Percentiles rank a stretch among this genome's conserved stretches.
These are phyloP conservation scores for Oryza rufipogon DNA, from an alignment of 176 grass and related monocot species.

Conservation along the genomic window DNA sequence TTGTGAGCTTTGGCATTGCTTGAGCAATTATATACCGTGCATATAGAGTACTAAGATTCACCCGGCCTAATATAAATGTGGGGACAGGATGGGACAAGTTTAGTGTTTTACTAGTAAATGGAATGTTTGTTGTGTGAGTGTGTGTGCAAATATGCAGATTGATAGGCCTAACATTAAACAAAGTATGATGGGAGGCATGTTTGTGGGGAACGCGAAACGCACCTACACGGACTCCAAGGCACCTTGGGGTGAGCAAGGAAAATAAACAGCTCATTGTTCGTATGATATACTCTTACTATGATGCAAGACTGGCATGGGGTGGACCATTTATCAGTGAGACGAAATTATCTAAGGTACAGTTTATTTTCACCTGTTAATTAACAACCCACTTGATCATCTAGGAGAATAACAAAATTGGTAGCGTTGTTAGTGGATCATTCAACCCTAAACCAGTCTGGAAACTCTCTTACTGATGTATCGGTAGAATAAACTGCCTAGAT, in stretches of 20 bases:
- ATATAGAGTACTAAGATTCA: not conserved
- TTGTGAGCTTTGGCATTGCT: not conserved
- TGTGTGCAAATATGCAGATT: not conserved
- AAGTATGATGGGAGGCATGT: conserved; percentile 41
- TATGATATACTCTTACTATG: not conserved
- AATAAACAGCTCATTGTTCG: not conserved
- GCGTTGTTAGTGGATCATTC: conserved; percentile 35
- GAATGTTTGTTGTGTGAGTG: conserved; percentile 11
- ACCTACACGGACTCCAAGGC: conserved; percentile 48
- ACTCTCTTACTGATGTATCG: conserved; percentile 27
- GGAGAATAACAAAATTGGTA: not conserved
- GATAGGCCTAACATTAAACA: conserved; percentile 20
- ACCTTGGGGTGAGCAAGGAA: conserved; percentile 26
- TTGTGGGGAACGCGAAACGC: conserved; percentile 52
- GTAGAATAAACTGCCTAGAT: conserved; percentile 30
- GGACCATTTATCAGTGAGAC: not conserved
- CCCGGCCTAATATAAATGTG: not conserved
- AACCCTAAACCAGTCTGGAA: conserved; percentile 6
- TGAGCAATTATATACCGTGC: not conserved
- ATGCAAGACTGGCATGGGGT: not conserved
- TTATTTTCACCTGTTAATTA: not conserved
- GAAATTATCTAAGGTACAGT: not conserved
- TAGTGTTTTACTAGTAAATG: conserved; percentile 15
- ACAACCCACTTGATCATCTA: not conserved
- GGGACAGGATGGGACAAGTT: conserved; percentile 24